Conservation (phyloP, 306 rosid genomes). For the Senna siamea region DNA sequence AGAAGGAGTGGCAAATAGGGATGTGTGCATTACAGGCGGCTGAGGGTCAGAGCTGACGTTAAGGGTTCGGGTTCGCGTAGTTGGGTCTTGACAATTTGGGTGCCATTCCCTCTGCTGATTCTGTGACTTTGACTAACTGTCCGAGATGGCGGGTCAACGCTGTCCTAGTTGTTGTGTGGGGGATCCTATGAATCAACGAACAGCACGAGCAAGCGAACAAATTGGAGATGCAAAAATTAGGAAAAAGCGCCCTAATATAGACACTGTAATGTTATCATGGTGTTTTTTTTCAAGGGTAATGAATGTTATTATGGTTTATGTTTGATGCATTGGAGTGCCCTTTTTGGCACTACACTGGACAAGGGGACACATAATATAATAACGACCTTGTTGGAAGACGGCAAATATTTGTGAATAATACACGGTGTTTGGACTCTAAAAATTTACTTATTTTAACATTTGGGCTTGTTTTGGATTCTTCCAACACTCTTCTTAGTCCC, state of each 20-base stretch:
- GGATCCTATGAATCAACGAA: conserved; percentile 24
- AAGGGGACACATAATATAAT: conserved; percentile 31
- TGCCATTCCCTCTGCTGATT: conserved; percentile 34
- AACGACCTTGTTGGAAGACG: conserved; percentile 33
- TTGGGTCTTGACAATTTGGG: conserved; percentile 29
- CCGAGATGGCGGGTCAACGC: conserved; percentile 46
- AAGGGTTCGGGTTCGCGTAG: conserved; percentile 19
- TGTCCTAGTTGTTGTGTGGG: conserved; percentile 32
- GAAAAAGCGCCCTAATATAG: too few species aligned
- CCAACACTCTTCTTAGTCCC: too few species aligned
- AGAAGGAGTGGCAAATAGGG: background rate
- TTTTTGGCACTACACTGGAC: conserved; percentile 36
- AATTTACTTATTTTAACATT: background rate
- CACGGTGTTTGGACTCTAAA: background rate
- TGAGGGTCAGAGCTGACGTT: background rate
- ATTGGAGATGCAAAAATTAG: conserved; percentile 1
- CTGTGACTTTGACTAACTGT: conserved; percentile 1
- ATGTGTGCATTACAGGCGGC: background rate
- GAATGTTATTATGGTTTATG: conserved; percentile 28
- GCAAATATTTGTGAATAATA: conserved; percentile 32
- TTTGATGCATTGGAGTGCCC: conserved; percentile 39
- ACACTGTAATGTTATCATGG: too few species aligned
- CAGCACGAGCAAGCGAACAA: background rate
- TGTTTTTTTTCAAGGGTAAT: too few species aligned
- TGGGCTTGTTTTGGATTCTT: background rate